Base-by-base conservation (phyloP, 371 early-diverging fungal genomes). In the Mucor saturninus region DNA sequence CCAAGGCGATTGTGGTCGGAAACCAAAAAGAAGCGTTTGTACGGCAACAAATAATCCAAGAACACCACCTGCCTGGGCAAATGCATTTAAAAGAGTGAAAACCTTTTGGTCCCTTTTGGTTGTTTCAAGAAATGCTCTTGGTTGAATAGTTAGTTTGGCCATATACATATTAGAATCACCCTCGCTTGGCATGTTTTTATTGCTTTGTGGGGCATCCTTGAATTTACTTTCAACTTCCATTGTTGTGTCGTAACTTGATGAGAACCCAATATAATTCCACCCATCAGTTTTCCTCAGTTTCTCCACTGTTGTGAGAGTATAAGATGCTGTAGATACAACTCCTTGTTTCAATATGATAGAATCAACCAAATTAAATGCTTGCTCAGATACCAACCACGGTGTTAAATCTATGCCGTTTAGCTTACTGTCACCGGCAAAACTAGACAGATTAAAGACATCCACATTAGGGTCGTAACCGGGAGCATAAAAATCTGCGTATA, bases 1-100 rank as follows among this genome's bases (percentile, higher is more conserved):
- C 72, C 72, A 74, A n/a, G 77, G 77, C 2, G 74, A 74, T 13
- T 68, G 67, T 11, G 77, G 74, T 51, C 77, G 72, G 38, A 65
- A 74, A 2, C 77, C 77, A 62, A 77, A 77, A 13, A 77, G 54
- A 50, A 67, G 42, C 6, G 72, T 60, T 28, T 77, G 74, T 21
- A 77, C 42, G 0, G 67, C 64, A 21, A 77, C 51, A n/a, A 77
- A 68, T 2, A 77, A 46, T 29, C 74, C 68, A 29, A 72, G 68
- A 0, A 77, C 64, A 59, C 77, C 77, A 64, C 77, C 77, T 1
- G 65, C 54, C 8, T 68, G 68, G 4, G 72, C 77, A 32, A 73
- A 49, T 0, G 67, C 74, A 11, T 62, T 70, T 0, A 77, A 21
- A 0, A 77, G 56, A 2, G 72, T 54, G 21, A 60, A 74, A 3